These are phyloP conservation scores for Lenwebbia sp. DNA, from an alignment of 345 rosid genomes.

Conservation along the genomic window DNA sequence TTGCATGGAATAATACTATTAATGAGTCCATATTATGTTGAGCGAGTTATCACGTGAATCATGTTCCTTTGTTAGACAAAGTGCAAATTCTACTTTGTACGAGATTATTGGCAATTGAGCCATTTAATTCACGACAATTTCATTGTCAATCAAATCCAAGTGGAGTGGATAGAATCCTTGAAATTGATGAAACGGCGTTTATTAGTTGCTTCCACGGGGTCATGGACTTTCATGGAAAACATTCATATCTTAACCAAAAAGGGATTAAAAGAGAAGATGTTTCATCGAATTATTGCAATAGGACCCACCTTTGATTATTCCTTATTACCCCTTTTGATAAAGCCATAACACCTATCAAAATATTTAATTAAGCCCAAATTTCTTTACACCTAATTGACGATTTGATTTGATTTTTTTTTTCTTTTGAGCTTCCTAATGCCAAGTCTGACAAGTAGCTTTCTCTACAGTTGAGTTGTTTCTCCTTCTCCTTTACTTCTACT, in stretches of 20 bases:
- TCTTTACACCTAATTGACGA: neutral
- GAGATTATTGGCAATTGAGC: neutral
- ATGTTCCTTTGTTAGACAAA: neutral
- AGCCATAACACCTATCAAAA: slow-evolving; percentile 29
- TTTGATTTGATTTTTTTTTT: neutral
- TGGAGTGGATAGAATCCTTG: neutral
- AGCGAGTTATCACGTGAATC: neutral
- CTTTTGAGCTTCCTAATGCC: neutral
- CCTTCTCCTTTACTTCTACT: neutral
- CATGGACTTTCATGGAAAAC: neutral
- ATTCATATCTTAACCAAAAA: slow-evolving; percentile 21
- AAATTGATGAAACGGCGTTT: neutral
- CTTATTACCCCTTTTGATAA: slow-evolving; percentile 41
- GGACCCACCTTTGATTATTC: slow-evolving; percentile 29
- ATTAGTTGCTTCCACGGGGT: neutral
- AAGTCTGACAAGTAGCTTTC: neutral
- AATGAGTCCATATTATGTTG: neutral
- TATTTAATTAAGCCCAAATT: neutral
- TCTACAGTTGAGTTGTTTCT: neutral
- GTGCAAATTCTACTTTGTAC: neutral
- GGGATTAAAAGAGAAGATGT: slow-evolving; percentile 23
- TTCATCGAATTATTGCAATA: slow-evolving; percentile 11
- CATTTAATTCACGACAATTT: neutral
- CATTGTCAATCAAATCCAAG: neutral
- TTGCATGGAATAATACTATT: neutral